These are phyloP conservation scores for Cercospora zeina DNA, from an alignment of 2,329 filamentous ascomycete species.

Conservation along the genomic window DNA sequence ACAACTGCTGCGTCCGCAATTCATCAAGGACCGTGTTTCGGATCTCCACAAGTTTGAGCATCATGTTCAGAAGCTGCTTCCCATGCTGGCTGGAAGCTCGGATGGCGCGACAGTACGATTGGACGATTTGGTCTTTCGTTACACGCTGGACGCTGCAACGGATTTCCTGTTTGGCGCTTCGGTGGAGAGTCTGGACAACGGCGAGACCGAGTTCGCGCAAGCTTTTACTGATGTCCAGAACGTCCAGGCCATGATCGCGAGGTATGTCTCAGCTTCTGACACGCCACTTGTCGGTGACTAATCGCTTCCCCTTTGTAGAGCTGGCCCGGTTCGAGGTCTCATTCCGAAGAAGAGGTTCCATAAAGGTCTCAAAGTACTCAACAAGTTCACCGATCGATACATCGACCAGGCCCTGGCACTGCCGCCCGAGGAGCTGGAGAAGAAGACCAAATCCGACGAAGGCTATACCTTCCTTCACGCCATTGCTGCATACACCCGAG, in stretches of 20 bases:
- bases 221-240: conserved; percentile 79
- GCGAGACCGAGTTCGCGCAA: conserved; percentile 69
- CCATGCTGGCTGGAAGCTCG: conserved; percentile 53
- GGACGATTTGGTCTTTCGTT: conserved; percentile 77
- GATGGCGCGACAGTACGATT: conserved; percentile 63
- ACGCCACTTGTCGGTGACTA: neutral
- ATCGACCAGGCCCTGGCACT: conserved; percentile 73
- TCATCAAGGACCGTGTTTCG: conserved; percentile 78
- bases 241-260: conserved; percentile 66
- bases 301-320: conserved; percentile 21
- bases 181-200: conserved; percentile 61
- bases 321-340: conserved; percentile 63
- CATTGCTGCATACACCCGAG: conserved; percentile 74
- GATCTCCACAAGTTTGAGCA: conserved; percentile 79
- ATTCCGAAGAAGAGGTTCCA: conserved; percentile 67
- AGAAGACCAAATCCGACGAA: conserved; percentile 69
- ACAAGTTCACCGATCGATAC: conserved; percentile 74
- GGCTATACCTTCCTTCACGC: conserved; percentile 85
- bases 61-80: conserved; percentile 73
- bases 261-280: conserved; percentile 35
- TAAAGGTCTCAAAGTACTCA: conserved; percentile 65
- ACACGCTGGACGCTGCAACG: conserved; percentile 80
- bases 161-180: conserved; percentile 82
- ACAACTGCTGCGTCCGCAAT: conserved; percentile 82
- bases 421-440: conserved; percentile 68